Evolutionary conservation across 768 basidiomycete species (phyloP).

Genomic region (Lactarius indigo): DNA sequence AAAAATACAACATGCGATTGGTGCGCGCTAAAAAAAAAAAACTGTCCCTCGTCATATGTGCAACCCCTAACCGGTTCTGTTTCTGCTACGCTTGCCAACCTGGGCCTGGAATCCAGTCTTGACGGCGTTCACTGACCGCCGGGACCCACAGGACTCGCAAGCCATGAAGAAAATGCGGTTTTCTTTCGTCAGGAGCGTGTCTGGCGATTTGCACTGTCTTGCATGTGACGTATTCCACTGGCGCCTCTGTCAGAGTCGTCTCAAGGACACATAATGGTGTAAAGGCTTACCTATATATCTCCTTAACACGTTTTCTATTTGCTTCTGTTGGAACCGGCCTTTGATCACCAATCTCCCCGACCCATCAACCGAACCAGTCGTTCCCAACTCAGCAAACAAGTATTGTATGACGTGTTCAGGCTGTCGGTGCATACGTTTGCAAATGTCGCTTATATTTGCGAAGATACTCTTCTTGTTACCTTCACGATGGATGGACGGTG

Average conservation of each 20-base stretch:
- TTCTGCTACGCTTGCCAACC: conserved; percentile 83
- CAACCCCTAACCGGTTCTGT: conserved; percentile 55
- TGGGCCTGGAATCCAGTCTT: conserved; percentile 99
- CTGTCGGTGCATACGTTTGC: conserved; percentile 96
- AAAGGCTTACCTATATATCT: conserved; percentile 83
- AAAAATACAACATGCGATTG: conserved; percentile 26
- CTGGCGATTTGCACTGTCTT: conserved; percentile 99
- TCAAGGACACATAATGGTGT: conserved; percentile 4
- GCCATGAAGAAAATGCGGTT: conserved; percentile 99
- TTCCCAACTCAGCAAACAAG: conserved; percentile 97
- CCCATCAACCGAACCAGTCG: conserved; percentile 93
- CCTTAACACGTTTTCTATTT: conserved; percentile 94
- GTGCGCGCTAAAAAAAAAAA: conserved; percentile 18
- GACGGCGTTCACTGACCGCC: conserved; percentile 92
- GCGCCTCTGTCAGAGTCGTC: conserved; percentile 4
- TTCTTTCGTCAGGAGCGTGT: conserved; percentile 94
- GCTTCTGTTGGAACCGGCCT: conserved; percentile 97
- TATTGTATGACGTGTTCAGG: conserved; percentile 98
- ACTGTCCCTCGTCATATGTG: conserved; percentile 13
- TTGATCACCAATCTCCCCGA: conserved; percentile 91
- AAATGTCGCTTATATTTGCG: conserved; percentile 95
- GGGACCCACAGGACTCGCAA: conserved; percentile 85
- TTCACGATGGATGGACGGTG: conserved; percentile 91
- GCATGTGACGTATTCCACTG: conserved; percentile 98
- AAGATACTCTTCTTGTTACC: conserved; percentile 98